phyloP scores from a whole-genome alignment of 2,329 filamentous ascomycete genomes.

The Aspergillus aculeatinus region DNA sequence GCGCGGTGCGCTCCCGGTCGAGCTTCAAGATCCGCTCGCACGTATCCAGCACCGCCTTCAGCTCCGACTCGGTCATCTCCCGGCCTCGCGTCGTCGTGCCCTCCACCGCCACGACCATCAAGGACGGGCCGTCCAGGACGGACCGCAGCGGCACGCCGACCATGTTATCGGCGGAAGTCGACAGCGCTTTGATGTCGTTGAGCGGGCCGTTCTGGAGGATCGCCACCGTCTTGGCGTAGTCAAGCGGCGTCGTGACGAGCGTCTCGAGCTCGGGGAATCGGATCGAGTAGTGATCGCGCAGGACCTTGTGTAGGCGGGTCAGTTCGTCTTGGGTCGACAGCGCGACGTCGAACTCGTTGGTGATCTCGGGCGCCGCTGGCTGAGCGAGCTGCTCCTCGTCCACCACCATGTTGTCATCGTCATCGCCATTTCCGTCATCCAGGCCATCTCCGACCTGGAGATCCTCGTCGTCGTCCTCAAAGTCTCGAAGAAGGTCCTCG shows the following conservation, averaged over 20 bases:
- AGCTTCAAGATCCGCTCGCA: slow-evolving; percentile 88
- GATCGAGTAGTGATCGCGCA: slow-evolving; percentile 90
- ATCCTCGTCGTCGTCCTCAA: slow-evolving; percentile 70
- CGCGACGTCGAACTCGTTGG: slow-evolving; percentile 81
- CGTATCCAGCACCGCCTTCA: slow-evolving; percentile 70
- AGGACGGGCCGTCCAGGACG: slow-evolving; percentile 80
- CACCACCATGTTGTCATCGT: slow-evolving; percentile 54
- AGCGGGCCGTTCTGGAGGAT: slow-evolving; percentile 91
- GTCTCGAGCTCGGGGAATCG: slow-evolving; percentile 91
- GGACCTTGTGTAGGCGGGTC: slow-evolving; percentile 90
- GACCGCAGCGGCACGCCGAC: slow-evolving; percentile 72
- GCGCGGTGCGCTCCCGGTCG: slow-evolving; percentile 78
- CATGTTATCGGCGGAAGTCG: slow-evolving; percentile 74
- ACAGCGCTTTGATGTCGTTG: slow-evolving; percentile 79
- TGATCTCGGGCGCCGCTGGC: slow-evolving; percentile 67
- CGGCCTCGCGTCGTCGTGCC: slow-evolving; percentile 84
- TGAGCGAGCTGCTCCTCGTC: slow-evolving; percentile 55
- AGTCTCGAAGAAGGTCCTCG: slow-evolving; percentile 89
- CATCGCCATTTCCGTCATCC: slow-evolving; percentile 56
- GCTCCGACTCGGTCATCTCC: slow-evolving; percentile 71
- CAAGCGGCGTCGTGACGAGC: slow-evolving; percentile 84
- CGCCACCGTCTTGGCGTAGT: slow-evolving; percentile 92
- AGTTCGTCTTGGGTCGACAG: slow-evolving; percentile 93
- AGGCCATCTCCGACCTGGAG: slow-evolving; percentile 69
- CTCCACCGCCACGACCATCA: slow-evolving; percentile 96